These are phyloP conservation scores for Fusarium sp. DNA, from an alignment of 2,329 filamentous ascomycete species.

Conservation along the genomic window DNA sequence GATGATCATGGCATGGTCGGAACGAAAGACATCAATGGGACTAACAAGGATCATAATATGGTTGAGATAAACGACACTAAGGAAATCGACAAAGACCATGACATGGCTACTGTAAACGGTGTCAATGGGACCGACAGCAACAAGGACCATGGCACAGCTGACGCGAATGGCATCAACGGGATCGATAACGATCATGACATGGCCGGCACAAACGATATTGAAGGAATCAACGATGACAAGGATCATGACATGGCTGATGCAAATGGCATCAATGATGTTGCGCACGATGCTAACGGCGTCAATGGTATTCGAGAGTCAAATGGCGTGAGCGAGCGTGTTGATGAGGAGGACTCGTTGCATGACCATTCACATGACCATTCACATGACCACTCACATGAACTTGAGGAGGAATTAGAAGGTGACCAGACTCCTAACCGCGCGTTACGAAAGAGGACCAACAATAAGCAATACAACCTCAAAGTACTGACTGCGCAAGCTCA, in stretches of 20 bases:
- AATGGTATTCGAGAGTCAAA: constrained; percentile 7
- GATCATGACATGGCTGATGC: constrained; percentile 7
- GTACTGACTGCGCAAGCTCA: constrained; percentile 69
- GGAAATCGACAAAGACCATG: too few species aligned
- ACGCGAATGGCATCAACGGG: constrained; percentile 21
- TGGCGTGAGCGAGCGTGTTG: constrained; percentile 40
- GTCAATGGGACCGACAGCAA: too few species aligned
- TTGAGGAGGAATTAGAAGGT: constrained; percentile 61
- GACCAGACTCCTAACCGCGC: constrained; percentile 67
- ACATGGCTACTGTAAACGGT: too few species aligned
- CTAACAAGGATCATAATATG: constrained; percentile 13
- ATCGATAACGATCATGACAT: background rate
- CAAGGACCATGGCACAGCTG: constrained; percentile 5
- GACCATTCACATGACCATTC: constrained; percentile 46
- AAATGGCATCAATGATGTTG: background rate
- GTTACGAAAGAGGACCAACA: constrained; percentile 61
- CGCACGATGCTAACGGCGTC: background rate
- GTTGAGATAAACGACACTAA: constrained; percentile 14
- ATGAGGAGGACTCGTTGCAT: constrained; percentile 53
- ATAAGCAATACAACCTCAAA: constrained; percentile 71
- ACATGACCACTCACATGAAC: constrained; percentile 56
- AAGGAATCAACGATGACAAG: background rate
- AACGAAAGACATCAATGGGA: background rate
- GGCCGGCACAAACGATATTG: too few species aligned
- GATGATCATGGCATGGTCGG: constrained; percentile 22